These are phyloP conservation scores for Dryas integrifolia DNA, from an alignment of 331 rosid species.

Conservation along the genomic window DNA sequence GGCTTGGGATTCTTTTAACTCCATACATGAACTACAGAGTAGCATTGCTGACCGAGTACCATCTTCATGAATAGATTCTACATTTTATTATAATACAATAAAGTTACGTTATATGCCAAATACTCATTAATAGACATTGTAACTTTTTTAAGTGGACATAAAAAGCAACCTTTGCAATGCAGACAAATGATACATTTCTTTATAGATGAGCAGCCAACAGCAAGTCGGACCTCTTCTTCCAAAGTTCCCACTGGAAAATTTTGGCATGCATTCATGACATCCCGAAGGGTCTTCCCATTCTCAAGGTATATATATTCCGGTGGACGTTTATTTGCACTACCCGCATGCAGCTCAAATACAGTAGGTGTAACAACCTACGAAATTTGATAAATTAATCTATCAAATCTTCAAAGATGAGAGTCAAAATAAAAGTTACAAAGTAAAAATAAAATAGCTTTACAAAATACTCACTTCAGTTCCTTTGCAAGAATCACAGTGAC, in stretches of 20 bases:
- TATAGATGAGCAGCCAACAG: conserved; percentile 48
- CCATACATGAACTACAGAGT: conserved; percentile 57
- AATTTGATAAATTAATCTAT: conserved; percentile 4
- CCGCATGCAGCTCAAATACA: conserved; percentile 74
- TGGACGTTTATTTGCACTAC: conserved; percentile 69
- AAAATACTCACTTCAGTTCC: conserved; percentile 60
- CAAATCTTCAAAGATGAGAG: background rate
- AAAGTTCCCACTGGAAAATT: conserved; percentile 33
- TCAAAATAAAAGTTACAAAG: background rate
- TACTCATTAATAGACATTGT: background rate
- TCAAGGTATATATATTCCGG: conserved; percentile 67
- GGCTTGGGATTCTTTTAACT: conserved; percentile 23
- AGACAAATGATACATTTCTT: conserved; percentile 59
- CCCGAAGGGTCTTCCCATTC: conserved; percentile 69
- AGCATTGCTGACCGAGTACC: conserved; percentile 41
- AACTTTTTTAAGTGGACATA: conserved; percentile 3
- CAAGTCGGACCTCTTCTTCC: conserved; percentile 56
- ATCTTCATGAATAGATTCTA: conserved; percentile 36
- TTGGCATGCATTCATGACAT: conserved; percentile 63
- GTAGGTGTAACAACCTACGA: conserved; percentile 58
- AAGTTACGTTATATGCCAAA: background rate
- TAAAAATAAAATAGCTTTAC: background rate
- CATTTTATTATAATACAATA: background rate
- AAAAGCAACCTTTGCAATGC: conserved; percentile 70
- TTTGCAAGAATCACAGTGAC: conserved; percentile 57